Percentiles rank a stretch among this genome's conserved stretches.
Evolutionary conservation across 495 filamentous ascomycete species (phyloP).

Genomic region (Aspergillus incahuasiensis): DNA sequence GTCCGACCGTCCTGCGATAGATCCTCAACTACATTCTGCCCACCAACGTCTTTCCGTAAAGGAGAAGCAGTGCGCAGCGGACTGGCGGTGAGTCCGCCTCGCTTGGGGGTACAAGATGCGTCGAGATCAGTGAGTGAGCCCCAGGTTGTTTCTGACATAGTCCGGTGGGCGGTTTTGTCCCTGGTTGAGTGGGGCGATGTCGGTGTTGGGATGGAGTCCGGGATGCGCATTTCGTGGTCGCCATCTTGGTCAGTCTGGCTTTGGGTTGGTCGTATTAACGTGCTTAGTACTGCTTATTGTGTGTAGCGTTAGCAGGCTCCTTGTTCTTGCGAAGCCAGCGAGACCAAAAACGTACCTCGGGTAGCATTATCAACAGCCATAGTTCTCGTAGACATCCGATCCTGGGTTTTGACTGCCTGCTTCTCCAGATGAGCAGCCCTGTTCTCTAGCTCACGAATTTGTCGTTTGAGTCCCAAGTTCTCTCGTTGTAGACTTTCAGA

Average conservation of each 20-base stretch:
- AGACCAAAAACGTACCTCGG: not conserved
- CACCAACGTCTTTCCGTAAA: not conserved
- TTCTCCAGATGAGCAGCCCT: not conserved
- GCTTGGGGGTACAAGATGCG: not conserved
- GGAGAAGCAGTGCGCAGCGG: too few relatives aligned
- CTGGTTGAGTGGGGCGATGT: not conserved
- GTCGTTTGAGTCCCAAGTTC: not conserved
- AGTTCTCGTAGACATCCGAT: not conserved
- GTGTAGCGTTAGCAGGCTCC: not conserved
- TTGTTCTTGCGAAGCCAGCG: not conserved
- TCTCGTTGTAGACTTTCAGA: not conserved
- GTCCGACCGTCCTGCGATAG: constrained; percentile 13
- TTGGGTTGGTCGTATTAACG: not conserved
- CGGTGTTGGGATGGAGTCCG: not conserved
- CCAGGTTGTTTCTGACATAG: constrained; percentile 6
- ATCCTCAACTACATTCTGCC: not conserved
- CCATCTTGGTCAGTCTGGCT: not conserved
- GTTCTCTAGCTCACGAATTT: not conserved
- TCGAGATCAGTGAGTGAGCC: not conserved
- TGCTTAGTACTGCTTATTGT: not conserved
- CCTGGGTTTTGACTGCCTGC: not conserved
- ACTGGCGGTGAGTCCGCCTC: not conserved
- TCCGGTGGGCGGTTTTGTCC: not conserved
- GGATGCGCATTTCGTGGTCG: not conserved
- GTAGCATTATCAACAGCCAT: not conserved